Base-by-base conservation (phyloP, 75 land plant species). In the Cunninghamia lanceolata region DNA sequence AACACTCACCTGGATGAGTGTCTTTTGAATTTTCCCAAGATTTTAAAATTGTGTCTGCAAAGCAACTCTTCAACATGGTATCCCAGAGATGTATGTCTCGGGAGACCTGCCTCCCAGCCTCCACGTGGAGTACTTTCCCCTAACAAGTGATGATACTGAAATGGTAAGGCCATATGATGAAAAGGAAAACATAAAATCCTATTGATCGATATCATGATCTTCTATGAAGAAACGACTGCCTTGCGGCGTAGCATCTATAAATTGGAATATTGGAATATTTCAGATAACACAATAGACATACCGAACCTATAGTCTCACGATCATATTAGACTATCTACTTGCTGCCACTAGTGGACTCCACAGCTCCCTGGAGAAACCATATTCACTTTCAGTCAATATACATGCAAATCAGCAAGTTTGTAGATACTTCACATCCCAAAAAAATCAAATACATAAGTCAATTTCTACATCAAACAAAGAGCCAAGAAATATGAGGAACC, bases 11-110 rank as follows among this genome's bases (percentile, higher is more conserved):
- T 90, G 88, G 79, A 81, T 82, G 16, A 93, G 91, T 21, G 93
- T 86, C 90, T n/a, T n/a, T n/a, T n/a, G n/a, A n/a, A n/a, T 92
- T 92, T 76, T 97, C 92, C 79, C 88, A 95, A 34, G 99, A 96
- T 84, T 94, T 97, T 59, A 97, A 66, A 21, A 97, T 96, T 25
- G 96, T 94, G 66, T 92, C 95, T 14, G 98, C 98, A 95, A 94
- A 97, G 0, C 99, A 92, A 11, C 91, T 94, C 87, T 92, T 96
- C 63, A 97, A 77, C 82, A 93, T 89, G 59, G 98, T 98, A 88
- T 94, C 99, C 54, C 99, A 95, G 6, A 93, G 86, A 11, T 89
- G 91, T 83, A 85, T 94, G 59, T 83, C 87, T 16, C 93, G 95
- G 40, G 95, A 94, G 32, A 92, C 50, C 73, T 82, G 92, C 32